Percentiles rank a stretch among this genome's conserved stretches.
Conservation (phyloP, 148 eudicot genomes). For the Rhododendron kiyosumense region DNA sequence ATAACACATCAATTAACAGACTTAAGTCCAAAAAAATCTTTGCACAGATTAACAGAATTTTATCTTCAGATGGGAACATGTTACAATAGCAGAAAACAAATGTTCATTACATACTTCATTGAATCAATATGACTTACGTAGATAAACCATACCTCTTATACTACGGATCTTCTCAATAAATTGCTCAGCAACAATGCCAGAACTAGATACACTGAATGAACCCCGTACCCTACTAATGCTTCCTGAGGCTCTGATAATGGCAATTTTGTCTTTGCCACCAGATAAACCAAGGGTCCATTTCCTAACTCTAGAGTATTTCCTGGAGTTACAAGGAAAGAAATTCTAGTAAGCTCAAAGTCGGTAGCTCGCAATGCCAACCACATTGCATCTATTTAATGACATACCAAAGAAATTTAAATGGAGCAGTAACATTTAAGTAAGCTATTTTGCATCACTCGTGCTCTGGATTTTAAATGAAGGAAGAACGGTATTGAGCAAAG, state of each 20-base stretch:
- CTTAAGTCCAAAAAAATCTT: neutral
- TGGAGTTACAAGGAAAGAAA: slow-evolving; percentile 18
- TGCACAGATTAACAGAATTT: neutral
- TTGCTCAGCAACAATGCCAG: slow-evolving; percentile 70
- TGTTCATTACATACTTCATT: neutral
- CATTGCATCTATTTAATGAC: neutral
- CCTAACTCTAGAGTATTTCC: slow-evolving; percentile 70
- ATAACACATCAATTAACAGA: neutral
- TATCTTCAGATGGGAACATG: neutral
- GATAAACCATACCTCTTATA: slow-evolving; percentile 56
- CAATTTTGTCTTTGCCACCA: slow-evolving; percentile 75
- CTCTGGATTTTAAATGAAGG: neutral
- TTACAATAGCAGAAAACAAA: neutral
- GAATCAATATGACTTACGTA: neutral
- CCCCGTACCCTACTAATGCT: slow-evolving; percentile 74
- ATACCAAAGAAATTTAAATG: neutral
- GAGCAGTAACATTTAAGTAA: neutral
- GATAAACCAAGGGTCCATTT: slow-evolving; percentile 87
- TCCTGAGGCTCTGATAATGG: slow-evolving; percentile 90
- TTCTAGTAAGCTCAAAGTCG: neutral
- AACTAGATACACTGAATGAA: slow-evolving; percentile 46
- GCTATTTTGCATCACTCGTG: neutral
- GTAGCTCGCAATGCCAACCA: neutral
- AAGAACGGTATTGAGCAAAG: neutral
- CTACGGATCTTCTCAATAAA: slow-evolving; percentile 76